A percentile compares a stretch with the other conserved stretches of the same genome.
These are phyloP conservation scores for Oryza officinalis DNA, from an alignment of 176 grass and related monocot species.

Conservation along the genomic window DNA sequence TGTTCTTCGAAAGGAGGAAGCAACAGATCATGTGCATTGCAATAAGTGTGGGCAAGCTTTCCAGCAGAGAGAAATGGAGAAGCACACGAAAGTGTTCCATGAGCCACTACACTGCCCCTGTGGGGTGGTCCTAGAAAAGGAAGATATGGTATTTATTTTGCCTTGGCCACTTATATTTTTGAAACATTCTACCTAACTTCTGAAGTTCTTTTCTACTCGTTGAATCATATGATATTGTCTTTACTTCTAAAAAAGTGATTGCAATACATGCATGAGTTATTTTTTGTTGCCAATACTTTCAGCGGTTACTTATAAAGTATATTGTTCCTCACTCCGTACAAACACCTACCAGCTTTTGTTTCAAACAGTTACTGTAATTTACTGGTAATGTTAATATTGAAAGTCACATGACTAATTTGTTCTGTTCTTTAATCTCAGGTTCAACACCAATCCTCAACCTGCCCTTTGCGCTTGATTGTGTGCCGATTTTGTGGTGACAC, in stretches of 20 bases:
- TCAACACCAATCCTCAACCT: slow-evolving; percentile 71
- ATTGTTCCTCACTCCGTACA: background rate
- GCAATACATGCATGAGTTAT: background rate
- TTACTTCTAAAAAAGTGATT: background rate
- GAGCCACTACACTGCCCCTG: slow-evolving; percentile 79
- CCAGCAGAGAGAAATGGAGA: slow-evolving; percentile 86
- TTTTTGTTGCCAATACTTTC: background rate
- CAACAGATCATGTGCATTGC: slow-evolving; percentile 78
- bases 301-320: background rate
- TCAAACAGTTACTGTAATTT: background rate
- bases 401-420: slow-evolving; percentile 5
- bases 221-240: background rate
- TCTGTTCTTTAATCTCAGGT: slow-evolving; percentile 55
- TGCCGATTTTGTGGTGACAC: slow-evolving; percentile 92
- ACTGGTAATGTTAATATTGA: background rate
- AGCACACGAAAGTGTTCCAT: slow-evolving; percentile 97
- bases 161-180: background rate
- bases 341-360: background rate
- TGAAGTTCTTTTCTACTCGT: background rate
- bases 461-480: slow-evolving; percentile 72
- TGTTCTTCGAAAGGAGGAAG: slow-evolving; percentile 83
- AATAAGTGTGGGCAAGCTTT: slow-evolving; percentile 75
- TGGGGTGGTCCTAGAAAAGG: slow-evolving; percentile 78
- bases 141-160: slow-evolving; percentile 78
- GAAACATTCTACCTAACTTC: background rate